Evolutionary conservation across 169 alveolate genomes (phyloP).

Genomic region (Perkinsus olseni): DNA sequence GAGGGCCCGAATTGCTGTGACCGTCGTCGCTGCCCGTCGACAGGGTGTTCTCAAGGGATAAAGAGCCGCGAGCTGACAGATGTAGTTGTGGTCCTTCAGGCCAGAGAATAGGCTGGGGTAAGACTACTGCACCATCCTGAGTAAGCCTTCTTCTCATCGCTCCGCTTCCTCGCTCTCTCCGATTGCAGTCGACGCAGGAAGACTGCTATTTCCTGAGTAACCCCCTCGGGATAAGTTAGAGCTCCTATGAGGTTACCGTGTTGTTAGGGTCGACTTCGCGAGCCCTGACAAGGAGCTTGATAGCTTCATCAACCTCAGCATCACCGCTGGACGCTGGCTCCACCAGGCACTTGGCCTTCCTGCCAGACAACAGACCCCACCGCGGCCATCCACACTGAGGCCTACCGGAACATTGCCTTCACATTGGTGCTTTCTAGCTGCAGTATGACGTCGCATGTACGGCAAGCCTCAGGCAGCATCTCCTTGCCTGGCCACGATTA

Average conservation of each 20-base stretch:
- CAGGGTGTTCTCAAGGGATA: no score
- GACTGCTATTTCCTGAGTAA: background rate
- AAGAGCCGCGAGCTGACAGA: background rate
- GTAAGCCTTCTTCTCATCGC: background rate
- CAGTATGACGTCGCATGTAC: background rate
- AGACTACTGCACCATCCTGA: background rate
- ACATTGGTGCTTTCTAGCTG: background rate
- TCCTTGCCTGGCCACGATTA: background rate
- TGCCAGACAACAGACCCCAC: background rate
- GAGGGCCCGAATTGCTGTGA: no score
- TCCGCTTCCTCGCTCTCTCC: background rate
- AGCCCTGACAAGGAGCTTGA: background rate
- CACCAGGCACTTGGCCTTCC: background rate
- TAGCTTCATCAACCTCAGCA: background rate
- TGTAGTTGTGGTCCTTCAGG: background rate
- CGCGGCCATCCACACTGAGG: background rate
- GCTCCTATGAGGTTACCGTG: background rate
- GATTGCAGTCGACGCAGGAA: background rate
- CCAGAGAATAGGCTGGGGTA: background rate
- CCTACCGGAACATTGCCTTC: background rate
- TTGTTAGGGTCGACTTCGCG: background rate
- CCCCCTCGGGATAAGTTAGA: background rate
- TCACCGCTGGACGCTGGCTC: background rate
- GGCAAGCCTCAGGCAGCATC: background rate
- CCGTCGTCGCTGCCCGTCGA: no score